Conservation (phyloP, 1,284 basidiomycete genomes). For the Tilletia setariae region DNA sequence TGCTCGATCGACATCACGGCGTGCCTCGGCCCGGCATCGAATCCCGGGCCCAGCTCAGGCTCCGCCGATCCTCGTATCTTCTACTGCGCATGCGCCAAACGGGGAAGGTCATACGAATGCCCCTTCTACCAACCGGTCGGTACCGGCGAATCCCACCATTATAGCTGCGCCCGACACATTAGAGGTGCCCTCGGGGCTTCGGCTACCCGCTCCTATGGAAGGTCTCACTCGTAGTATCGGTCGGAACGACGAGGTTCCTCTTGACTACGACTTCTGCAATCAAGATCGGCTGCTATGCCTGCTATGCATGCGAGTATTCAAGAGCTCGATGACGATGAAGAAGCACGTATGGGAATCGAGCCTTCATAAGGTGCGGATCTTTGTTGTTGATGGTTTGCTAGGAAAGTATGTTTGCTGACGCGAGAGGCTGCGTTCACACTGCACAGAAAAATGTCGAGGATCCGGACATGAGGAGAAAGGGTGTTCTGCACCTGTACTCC, state of each 20-base stretch:
- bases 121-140: not conserved
- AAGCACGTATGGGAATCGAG: not conserved
- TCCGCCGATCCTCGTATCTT: no score
- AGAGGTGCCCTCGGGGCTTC: slow-evolving; percentile 8
- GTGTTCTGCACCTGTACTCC: no score
- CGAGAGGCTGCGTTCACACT: no score
- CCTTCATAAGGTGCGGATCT: not conserved
- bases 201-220: slow-evolving; percentile 3
- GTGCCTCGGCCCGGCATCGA: no score
- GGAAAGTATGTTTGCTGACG: no score
- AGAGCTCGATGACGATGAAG: slow-evolving; percentile 1
- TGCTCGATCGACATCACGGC: no score
- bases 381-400: not conserved
- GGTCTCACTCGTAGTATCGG: not conserved
- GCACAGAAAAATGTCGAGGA: no score
- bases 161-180: not conserved
- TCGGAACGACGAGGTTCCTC: not conserved
- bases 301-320: not conserved
- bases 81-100: no score
- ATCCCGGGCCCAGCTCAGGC: no score
- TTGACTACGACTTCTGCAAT: slow-evolving; percentile 12
- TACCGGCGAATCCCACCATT: not conserved
- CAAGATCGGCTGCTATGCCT: slow-evolving; percentile 11
- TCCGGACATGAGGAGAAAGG: no score
- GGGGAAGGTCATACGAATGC: no score